Conservation (phyloP, 2,329 filamentous ascomycete species). For the Bimuria novae-zelandiae region DNA sequence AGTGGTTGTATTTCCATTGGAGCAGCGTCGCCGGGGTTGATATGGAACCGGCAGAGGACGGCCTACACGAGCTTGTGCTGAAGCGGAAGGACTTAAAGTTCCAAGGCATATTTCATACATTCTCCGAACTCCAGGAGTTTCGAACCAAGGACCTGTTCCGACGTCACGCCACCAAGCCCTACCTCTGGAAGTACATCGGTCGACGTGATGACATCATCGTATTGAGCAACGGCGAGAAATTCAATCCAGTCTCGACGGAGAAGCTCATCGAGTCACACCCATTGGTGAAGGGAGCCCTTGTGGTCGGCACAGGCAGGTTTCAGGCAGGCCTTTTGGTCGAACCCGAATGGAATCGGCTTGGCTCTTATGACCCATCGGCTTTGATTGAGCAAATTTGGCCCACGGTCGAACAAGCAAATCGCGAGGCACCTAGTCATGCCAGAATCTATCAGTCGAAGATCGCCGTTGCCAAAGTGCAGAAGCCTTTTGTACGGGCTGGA, state of each 20-base stretch:
- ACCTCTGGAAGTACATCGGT: slow-evolving; percentile 21
- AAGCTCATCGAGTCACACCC: slow-evolving; percentile 27
- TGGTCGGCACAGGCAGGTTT: slow-evolving; percentile 34
- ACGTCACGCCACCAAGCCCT: slow-evolving; percentile 16
- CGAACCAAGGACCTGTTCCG: slow-evolving; percentile 24
- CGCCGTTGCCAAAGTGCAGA: slow-evolving; percentile 46
- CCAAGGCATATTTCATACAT: slow-evolving; percentile 14
- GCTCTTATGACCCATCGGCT: slow-evolving; percentile 13
- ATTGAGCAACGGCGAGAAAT: slow-evolving; percentile 23
- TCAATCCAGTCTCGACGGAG: slow-evolving; percentile 25
- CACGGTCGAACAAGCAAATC: slow-evolving; percentile 51
- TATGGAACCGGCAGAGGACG: neutral
- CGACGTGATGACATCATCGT: slow-evolving; percentile 23
- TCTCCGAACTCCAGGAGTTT: slow-evolving; percentile 18
- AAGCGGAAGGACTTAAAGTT: neutral
- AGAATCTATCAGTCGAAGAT: slow-evolving; percentile 51
- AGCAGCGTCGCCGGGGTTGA: neutral
- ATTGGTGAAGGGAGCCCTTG: slow-evolving; percentile 32
- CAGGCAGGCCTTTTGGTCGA: slow-evolving; percentile 41
- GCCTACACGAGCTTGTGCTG: neutral
- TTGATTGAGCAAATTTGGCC: slow-evolving; percentile 54
- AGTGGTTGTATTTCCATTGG: neutral
- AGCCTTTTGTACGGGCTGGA: slow-evolving; percentile 52
- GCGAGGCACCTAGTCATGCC: slow-evolving; percentile 46
- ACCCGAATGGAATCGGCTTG: slow-evolving; percentile 13